Conservation (phyloP, 257 asterid species). For the Rhazya stricta region DNA sequence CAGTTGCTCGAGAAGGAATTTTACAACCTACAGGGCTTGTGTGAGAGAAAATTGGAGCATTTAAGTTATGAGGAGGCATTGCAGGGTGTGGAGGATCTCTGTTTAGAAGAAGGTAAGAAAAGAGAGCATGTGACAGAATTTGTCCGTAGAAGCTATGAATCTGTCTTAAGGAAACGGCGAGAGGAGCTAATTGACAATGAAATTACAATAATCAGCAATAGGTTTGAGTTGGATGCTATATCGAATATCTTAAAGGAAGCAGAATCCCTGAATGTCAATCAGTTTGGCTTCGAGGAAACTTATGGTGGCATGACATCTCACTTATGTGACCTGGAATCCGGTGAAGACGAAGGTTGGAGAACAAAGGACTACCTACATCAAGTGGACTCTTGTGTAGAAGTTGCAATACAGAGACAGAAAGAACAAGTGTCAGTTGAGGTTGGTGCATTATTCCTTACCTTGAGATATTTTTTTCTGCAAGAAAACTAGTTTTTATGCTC, state of each 20-base stretch:
- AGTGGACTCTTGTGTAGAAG: constrained; percentile 84
- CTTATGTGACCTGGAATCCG: constrained; percentile 70
- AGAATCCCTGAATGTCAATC: constrained; percentile 68
- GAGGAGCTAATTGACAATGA: constrained; percentile 68
- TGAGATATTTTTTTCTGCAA: constrained; percentile 13
- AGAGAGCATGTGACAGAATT: constrained; percentile 57
- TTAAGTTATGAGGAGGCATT: constrained; percentile 77
- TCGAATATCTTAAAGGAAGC: constrained; percentile 82
- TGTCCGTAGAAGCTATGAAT: constrained; percentile 56
- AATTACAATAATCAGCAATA: constrained; percentile 37
- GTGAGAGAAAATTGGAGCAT: constrained; percentile 87
- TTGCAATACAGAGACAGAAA: constrained; percentile 86
- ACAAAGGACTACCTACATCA: constrained; percentile 68
- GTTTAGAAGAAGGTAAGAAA: constrained; percentile 80
- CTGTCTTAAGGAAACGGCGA: constrained; percentile 63
- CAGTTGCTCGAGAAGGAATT: constrained; percentile 83
- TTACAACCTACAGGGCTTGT: constrained; percentile 65
- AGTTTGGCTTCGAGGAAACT: constrained; percentile 74
- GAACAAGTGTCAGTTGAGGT: constrained; percentile 92
- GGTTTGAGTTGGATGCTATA: constrained; percentile 83
- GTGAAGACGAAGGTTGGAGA: constrained; percentile 81
- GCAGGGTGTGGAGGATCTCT: constrained; percentile 79
- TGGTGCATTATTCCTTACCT: constrained; percentile 21
- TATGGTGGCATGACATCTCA: constrained; percentile 60
- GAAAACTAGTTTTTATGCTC: constrained; percentile 11